These are phyloP conservation scores for Eimeria praecox DNA, from an alignment of 169 alveolate genomes.

Conservation along the genomic window DNA sequence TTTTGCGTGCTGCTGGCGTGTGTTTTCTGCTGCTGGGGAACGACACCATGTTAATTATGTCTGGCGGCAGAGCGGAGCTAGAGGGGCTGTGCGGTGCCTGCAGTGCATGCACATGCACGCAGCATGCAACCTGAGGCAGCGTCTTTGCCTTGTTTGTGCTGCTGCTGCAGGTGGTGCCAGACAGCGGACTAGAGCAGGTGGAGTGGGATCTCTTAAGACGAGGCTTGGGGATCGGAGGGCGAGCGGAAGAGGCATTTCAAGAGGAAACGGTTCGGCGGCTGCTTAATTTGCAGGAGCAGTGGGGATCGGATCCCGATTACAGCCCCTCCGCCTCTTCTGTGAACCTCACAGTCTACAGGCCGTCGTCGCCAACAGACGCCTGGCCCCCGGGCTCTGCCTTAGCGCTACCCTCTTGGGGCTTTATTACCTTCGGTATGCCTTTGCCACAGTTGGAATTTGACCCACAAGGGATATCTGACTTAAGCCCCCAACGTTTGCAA, in stretches of 20 bases:
- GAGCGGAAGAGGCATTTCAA: background rate
- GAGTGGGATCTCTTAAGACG: slow-evolving; percentile 29
- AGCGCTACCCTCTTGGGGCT: slow-evolving; percentile 56
- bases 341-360: slow-evolving; percentile 46
- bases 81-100: background rate
- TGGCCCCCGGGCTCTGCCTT: background rate
- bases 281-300: slow-evolving; percentile 20
- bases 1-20: background rate
- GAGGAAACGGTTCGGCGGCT: slow-evolving; percentile 31
- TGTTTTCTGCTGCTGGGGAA: background rate
- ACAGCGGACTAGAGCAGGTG: slow-evolving; percentile 48
- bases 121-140: background rate
- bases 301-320: slow-evolving; percentile 35
- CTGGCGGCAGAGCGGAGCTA: background rate
- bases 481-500: background rate
- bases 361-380: background rate
- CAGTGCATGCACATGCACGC: background rate
- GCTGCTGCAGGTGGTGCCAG: slow-evolving; percentile 56
- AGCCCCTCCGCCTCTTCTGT: background rate
- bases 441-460: background rate
- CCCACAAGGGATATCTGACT: background rate
- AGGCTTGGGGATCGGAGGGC: background rate
- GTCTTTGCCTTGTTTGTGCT: background rate
- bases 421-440: slow-evolving; percentile 29
- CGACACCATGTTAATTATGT: background rate